Percentiles rank a stretch among this genome's conserved stretches.
These are phyloP conservation scores for Prunus yedoensis DNA, from an alignment of 331 rosid species.

Conservation along the genomic window DNA sequence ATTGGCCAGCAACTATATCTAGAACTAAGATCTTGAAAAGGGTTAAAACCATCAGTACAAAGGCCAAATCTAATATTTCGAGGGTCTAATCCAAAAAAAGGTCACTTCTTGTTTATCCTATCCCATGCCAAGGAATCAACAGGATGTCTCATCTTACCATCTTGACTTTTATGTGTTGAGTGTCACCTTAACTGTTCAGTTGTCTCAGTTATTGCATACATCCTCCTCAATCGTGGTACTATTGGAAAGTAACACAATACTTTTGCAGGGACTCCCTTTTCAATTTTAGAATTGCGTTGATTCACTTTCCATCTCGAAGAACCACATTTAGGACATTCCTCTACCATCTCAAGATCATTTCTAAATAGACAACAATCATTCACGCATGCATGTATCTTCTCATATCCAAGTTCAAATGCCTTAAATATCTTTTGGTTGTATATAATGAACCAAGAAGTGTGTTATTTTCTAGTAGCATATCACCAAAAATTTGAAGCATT, in stretches of 20 bases:
- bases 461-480: not conserved
- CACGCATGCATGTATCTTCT: slow-evolving; percentile 5
- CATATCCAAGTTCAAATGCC: not conserved
- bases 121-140: not conserved
- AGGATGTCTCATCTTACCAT: slow-evolving; percentile 12
- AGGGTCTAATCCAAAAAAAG: slow-evolving; percentile 3
- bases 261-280: not conserved
- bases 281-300: not conserved
- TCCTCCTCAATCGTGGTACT: not conserved
- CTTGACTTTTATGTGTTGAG: not conserved
- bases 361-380: slow-evolving; percentile 3
- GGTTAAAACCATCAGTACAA: not conserved
- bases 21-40: not conserved
- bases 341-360: not conserved
- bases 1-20: too few species aligned
- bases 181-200: not conserved
- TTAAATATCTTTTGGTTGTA: not conserved
- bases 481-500: not conserved
- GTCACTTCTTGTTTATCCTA: not conserved
- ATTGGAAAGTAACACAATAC: slow-evolving; percentile 2
- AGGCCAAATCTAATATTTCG: not conserved
- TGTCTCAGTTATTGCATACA: too few species aligned
- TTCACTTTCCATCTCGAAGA: not conserved
- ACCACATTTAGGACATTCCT: too few species aligned
- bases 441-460: not conserved